Evolutionary conservation across 2,329 filamentous ascomycete genomes (phyloP).

Genomic region (Beauveria bassiana): DNA sequence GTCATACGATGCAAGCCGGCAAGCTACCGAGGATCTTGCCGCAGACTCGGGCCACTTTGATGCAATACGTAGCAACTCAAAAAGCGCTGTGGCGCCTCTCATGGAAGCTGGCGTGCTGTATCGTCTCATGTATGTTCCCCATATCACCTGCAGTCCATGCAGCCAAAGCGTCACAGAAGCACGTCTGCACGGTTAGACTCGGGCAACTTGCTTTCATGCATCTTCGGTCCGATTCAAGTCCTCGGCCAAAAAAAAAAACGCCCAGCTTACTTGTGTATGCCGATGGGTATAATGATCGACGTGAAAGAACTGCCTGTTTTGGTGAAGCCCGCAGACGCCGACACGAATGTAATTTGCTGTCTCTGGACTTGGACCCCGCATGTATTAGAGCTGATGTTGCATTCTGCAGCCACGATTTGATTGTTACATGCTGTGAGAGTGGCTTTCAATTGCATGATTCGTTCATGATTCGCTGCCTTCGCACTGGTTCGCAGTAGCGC

Average conservation of each 20-base stretch:
- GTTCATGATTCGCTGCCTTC: not conserved
- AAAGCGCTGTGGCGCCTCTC: no score
- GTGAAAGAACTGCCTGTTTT: not conserved
- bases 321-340: not conserved
- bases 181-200: no score
- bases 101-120: no score
- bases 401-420: not conserved
- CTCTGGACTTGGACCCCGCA: not conserved
- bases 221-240: not conserved
- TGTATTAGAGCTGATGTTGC: not conserved
- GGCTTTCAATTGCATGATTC: not conserved
- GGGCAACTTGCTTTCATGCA: not conserved
- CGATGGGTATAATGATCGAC: not conserved
- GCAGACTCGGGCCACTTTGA: no score
- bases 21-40: no score
- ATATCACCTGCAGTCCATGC: no score
- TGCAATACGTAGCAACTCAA: no score
- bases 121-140: no score
- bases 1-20: no score
- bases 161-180: no score
- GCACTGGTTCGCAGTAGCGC: not conserved
- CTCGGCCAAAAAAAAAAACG: not conserved
- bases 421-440: not conserved
- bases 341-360: not conserved
- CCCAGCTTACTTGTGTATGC: not conserved